A percentile compares a stretch with the other conserved stretches of the same genome.
Conservation (phyloP, 495 filamentous ascomycete species). For the Letharia columbiana region DNA sequence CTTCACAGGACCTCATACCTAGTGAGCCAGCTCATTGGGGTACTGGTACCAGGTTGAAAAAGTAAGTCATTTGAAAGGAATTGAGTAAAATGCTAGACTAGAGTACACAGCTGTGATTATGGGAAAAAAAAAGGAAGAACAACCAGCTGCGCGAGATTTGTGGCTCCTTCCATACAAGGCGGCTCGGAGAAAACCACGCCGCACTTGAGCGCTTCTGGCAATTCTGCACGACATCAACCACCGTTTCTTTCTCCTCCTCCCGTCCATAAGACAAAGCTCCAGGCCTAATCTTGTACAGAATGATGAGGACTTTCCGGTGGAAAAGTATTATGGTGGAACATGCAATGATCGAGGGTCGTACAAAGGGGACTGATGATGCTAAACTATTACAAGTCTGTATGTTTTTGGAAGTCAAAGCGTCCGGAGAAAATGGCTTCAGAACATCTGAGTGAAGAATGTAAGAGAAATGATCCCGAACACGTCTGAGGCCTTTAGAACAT, state of each 20-base stretch:
- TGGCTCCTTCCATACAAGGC: neutral
- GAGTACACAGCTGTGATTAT: neutral
- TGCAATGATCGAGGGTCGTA: neutral
- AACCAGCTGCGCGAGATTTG: neutral
- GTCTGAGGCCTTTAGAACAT: neutral
- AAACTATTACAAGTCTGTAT: neutral
- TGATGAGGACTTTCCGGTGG: neutral
- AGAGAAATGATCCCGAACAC: neutral
- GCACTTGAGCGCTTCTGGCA: neutral
- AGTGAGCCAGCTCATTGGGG: neutral
- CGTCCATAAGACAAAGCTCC: neutral
- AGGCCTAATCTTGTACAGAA: neutral
- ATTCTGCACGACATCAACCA: neutral
- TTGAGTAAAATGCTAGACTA: neutral
- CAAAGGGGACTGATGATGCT: neutral
- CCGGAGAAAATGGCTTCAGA: neutral
- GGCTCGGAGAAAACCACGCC: conserved; percentile 1
- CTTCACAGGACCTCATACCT: neutral
- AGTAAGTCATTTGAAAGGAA: too few species aligned
- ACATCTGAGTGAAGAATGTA: neutral
- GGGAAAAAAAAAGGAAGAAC: neutral
- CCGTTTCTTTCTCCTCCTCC: neutral
- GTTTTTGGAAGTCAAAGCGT: neutral
- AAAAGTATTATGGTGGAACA: neutral
- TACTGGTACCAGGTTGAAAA: neutral